phyloP scores from a whole-genome alignment of 1,284 basidiomycete genomes.

The Ustilago cynodontis region DNA sequence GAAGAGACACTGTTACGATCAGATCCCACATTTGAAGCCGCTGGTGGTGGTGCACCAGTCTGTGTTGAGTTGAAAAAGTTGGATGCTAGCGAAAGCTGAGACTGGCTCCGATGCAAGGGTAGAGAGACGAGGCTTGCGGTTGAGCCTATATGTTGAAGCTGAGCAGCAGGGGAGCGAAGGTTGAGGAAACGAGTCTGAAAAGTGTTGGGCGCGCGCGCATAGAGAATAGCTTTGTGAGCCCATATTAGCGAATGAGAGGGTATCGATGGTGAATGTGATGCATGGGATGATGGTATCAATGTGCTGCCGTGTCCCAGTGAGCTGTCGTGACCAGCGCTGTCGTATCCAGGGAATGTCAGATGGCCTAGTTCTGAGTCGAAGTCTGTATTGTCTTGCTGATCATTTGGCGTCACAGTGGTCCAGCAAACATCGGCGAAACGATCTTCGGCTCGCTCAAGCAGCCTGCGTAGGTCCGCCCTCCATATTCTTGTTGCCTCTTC shows the following conservation, averaged over 20 bases:
- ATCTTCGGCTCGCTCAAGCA: constrained; percentile 50
- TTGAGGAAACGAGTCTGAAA: constrained; percentile 73
- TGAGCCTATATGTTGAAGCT: constrained; percentile 54
- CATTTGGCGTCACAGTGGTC: constrained; percentile 27
- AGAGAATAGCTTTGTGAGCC: constrained; percentile 96
- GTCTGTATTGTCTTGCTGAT: constrained; percentile 16
- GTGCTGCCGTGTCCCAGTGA: constrained; percentile 3
- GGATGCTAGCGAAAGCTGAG: constrained; percentile 30
- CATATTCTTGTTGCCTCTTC: constrained; percentile 52
- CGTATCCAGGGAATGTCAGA: neutral
- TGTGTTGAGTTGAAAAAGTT: constrained; percentile 23
- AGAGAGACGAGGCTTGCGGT: constrained; percentile 54
- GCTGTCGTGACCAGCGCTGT: neutral
- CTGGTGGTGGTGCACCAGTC: neutral
- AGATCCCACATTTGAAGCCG: neutral
- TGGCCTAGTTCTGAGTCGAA: constrained; percentile 24
- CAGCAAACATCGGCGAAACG: constrained; percentile 63
- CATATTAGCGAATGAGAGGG: constrained; percentile 72
- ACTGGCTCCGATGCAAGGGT: constrained; percentile 35
- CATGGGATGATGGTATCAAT: constrained; percentile 10
- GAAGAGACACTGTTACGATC: constrained; percentile 1
- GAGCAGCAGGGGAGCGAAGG: constrained; percentile 75
- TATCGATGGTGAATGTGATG: constrained; percentile 13
- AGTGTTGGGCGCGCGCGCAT: constrained; percentile 79
- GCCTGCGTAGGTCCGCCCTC: constrained; percentile 50